Evolutionary conservation across 768 basidiomycete species (phyloP).

Genomic region (Collybia nuda): DNA sequence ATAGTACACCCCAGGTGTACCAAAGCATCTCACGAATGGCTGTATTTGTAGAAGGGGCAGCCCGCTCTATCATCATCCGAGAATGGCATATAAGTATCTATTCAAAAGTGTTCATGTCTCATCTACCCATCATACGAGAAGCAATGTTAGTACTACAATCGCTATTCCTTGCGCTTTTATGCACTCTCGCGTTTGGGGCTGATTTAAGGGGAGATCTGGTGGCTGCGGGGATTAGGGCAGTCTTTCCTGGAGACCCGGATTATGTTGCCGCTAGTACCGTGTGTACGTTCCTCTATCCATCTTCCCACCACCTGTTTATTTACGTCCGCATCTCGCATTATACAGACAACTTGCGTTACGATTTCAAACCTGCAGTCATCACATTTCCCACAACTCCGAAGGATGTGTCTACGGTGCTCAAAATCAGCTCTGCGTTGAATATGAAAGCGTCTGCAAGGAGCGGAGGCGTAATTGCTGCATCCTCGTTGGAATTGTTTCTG

Average conservation of each 20-base stretch:
- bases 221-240: constrained; percentile 10
- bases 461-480: constrained; percentile 35
- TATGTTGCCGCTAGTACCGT: constrained; percentile 15
- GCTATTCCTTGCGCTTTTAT: not conserved
- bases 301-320: not conserved
- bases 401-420: constrained; percentile 35
- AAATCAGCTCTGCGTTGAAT: constrained; percentile 27
- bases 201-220: constrained; percentile 9
- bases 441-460: constrained; percentile 40
- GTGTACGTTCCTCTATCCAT: constrained; percentile 5
- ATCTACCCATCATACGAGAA: too few relatives aligned
- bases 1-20: too few relatives aligned
- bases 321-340: too few relatives aligned
- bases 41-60: too few relatives aligned
- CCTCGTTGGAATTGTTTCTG: too few relatives aligned
- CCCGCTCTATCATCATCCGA: too few relatives aligned
- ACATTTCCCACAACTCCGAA: constrained; percentile 31
- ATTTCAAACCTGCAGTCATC: constrained; percentile 35
- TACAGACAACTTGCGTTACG: constrained; percentile 38
- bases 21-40: too few relatives aligned
- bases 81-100: too few relatives aligned
- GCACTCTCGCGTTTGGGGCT: not conserved
- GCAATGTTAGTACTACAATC: too few relatives aligned
- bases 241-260: constrained; percentile 17
- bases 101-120: too few relatives aligned